Base-by-base conservation (phyloP, 2,329 filamentous ascomycete species). In the Aspergillus neotritici region DNA sequence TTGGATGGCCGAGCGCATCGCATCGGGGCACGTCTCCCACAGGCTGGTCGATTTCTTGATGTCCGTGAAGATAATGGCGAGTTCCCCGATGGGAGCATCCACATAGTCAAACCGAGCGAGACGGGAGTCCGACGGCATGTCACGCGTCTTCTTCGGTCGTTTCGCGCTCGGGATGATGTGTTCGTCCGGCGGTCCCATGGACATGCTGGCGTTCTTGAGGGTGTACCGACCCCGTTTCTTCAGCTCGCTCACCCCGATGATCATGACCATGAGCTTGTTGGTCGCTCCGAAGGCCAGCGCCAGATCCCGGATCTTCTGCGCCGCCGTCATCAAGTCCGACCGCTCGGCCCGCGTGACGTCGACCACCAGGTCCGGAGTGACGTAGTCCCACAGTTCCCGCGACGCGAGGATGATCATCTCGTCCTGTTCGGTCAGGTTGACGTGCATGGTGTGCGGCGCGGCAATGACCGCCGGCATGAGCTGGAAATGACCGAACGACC, bases 221-320 rank as follows among this genome's bases (percentile, higher is more conserved):
- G 83, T 66, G 41, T 84, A 86, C 51, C 86, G 80, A 62, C 94
- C 86, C 44, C 88, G 81, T 61, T 87, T 86, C 69, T 94, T 91
- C 41, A 98, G 72, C 60, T 97, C 90, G 43, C 86, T 84, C 31
- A 98, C 86, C 43, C 90, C 91, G 42, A 98, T 83, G 74, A 98
- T 87, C 91, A 97, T 97, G 34, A 98, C 88, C 90, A 97, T 97
- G 51, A 97, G 87, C 70, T 98, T 98, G 60, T 84, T 85, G 1
- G 83, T 90, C 10, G 91, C 87, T 41, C 93, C 93, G 63, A 96
- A 97, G 1, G 91, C 88, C 62, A 98, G 95, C 33, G 93, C 93
- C 42, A 97, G 74, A 69, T 98, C 93, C 46, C 93, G 83, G 28
- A 98, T 77, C 69, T 94, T 95, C 64, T 97, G 91, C 4, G 93